Percentiles rank a stretch among this genome's conserved stretches.
These are phyloP conservation scores for Cutaneotrichosporon sp. DNA, from an alignment of 1,284 basidiomycete species.

Conservation along the genomic window DNA sequence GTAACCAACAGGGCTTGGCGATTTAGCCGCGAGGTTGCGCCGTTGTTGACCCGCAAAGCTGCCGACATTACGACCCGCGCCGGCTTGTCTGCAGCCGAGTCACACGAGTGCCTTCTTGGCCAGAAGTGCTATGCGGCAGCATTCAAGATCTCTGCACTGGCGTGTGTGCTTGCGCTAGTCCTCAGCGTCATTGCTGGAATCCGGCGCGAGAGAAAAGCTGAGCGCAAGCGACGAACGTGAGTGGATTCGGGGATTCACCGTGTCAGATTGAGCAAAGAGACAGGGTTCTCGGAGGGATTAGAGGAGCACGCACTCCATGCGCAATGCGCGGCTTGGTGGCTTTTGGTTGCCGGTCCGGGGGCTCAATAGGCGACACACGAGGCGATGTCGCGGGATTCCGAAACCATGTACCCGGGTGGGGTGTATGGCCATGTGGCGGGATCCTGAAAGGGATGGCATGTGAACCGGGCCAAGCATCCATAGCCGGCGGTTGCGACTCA, in stretches of 20 bases:
- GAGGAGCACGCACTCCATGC: no score
- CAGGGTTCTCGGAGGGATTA: no score
- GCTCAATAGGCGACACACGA: no score
- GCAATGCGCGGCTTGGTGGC: no score
- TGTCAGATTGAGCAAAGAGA: background rate
- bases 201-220: constrained; percentile 31
- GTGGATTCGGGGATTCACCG: background rate
- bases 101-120: constrained; percentile 36
- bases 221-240: constrained; percentile 9
- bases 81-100: background rate
- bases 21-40: background rate
- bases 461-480: no score
- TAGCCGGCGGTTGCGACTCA: no score
- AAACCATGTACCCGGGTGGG: no score
- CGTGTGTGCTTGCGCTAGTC: constrained; percentile 34
- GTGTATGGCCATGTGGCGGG: no score
- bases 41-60: background rate
- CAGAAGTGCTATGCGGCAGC: constrained; percentile 42
- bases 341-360: no score
- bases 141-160: constrained; percentile 39
- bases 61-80: background rate
- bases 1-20: background rate
- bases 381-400: no score
- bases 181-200: constrained; percentile 37
- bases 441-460: no score